These are phyloP conservation scores for Curvularia sp. DNA, from an alignment of 2,329 filamentous ascomycete species.

Conservation along the genomic window DNA sequence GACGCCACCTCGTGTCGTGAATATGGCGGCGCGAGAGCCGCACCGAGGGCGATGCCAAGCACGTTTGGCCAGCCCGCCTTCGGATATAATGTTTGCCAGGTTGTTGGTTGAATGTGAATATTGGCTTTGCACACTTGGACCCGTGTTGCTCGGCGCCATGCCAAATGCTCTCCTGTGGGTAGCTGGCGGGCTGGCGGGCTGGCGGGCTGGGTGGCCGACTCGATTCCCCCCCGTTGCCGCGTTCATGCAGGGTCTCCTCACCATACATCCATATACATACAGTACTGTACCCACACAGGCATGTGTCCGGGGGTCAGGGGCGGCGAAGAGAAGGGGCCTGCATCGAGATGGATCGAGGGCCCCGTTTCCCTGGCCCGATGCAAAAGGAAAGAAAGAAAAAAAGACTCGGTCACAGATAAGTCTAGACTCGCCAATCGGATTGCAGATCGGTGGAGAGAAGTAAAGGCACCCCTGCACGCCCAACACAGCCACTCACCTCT, in stretches of 20 bases:
- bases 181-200: background rate
- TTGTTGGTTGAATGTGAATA: constrained; percentile 30
- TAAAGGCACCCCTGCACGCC: constrained; percentile 32
- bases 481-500: constrained; percentile 40
- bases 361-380: constrained; percentile 19
- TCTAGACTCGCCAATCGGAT: constrained; percentile 45
- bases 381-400: constrained; percentile 12
- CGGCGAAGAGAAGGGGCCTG: background rate
- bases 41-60: constrained; percentile 30
- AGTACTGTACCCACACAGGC: background rate
- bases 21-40: constrained; percentile 26
- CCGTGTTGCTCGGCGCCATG: background rate
- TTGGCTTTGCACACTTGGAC: constrained; percentile 28
- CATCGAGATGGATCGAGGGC: constrained; percentile 28
- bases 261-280: background rate
- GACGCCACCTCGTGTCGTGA: constrained; percentile 23
- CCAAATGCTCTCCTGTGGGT: background rate
- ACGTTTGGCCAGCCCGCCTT: background rate
- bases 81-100: constrained; percentile 20
- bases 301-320: background rate
- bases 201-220: constrained; percentile 4
- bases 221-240: background rate
- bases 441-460: constrained; percentile 35
- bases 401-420: constrained; percentile 31
- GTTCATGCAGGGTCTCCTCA: constrained; percentile 22